Conservation (phyloP, 2,329 filamentous ascomycete species). For the Bipolaris oryzae region DNA sequence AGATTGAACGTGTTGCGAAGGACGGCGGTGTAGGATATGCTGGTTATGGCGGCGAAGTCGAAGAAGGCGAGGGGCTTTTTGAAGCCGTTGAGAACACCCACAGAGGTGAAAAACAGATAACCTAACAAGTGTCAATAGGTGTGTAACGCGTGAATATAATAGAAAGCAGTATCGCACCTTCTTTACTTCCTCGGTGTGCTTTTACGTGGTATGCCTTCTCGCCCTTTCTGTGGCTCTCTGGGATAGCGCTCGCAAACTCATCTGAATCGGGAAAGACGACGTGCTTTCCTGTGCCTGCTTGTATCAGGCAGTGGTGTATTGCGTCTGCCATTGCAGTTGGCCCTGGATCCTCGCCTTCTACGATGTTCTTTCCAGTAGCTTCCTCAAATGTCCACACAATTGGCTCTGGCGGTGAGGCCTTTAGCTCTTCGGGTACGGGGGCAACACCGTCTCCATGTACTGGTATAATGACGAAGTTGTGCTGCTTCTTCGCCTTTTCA, state of each 20-base stretch:
- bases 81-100: conserved; percentile 68
- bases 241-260: conserved; percentile 65
- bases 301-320: conserved; percentile 46
- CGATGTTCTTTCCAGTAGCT: conserved; percentile 52
- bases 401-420: conserved; percentile 55
- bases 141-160: neutral
- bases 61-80: conserved; percentile 70
- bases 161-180: conserved; percentile 54
- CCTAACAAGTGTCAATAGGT: conserved; percentile 50
- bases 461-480: conserved; percentile 67
- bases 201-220: conserved; percentile 70
- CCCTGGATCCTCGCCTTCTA: conserved; percentile 53
- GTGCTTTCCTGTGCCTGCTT: conserved; percentile 54
- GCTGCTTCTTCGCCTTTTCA: conserved; percentile 67
- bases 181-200: conserved; percentile 68
- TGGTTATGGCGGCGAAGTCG: conserved; percentile 63
- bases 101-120: conserved; percentile 67
- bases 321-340: conserved; percentile 54
- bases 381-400: conserved; percentile 67
- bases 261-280: conserved; percentile 61
- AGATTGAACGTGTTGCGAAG: conserved; percentile 71
- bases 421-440: conserved; percentile 48
- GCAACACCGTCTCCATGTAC: conserved; percentile 58
- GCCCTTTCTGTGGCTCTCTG: conserved; percentile 65
- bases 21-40: conserved; percentile 67